phyloP scores from a whole-genome alignment of 2,329 filamentous ascomycete species.

The Aspergillus neotritici region DNA sequence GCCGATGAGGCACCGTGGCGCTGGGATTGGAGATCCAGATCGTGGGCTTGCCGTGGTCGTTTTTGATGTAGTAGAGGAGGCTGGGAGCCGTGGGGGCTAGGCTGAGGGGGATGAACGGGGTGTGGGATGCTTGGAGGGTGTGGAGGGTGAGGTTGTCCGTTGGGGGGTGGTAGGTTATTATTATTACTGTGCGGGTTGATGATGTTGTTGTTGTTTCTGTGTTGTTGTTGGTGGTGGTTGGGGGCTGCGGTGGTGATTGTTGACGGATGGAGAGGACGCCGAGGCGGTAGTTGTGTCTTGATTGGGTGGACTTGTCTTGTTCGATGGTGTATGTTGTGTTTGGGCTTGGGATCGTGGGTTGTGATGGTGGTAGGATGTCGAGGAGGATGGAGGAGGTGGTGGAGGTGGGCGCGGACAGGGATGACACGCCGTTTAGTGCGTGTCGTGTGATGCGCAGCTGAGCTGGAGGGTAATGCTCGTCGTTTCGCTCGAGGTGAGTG shows the following conservation, averaged over 20 bases:
- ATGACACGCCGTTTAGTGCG: not conserved
- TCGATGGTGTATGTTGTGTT: not conserved
- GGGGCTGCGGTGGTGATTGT: not conserved
- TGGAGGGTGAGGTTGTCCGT: conserved; percentile 11
- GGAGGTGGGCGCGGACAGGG: not conserved
- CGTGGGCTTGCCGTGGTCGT: conserved; percentile 12
- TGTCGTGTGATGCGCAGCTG: conserved; percentile 12
- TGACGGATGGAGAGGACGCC: conserved; percentile 7
- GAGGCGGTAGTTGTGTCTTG: not conserved
- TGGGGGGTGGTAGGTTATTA: conserved; percentile 8
- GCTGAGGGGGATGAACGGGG: conserved; percentile 4
- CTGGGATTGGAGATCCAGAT: conserved; percentile 16
- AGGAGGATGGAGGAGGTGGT: not conserved
- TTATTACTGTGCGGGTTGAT: conserved; percentile 1
- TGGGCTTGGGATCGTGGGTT: not conserved
- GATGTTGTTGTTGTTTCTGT: no score
- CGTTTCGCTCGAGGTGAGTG: conserved; percentile 8
- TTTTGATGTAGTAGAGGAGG: conserved; percentile 16
- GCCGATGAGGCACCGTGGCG: conserved; percentile 7
- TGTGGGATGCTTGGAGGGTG: conserved; percentile 3
- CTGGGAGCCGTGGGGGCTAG: conserved; percentile 9
- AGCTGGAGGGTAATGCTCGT: not conserved
- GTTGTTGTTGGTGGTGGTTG: no score
- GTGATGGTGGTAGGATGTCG: not conserved
- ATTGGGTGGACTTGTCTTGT: no score